Percentiles rank a stretch among this genome's conserved stretches.
These are phyloP conservation scores for Scopulariopsis brevicaulis DNA, from an alignment of 2,329 filamentous ascomycete genomes.

Conservation along the genomic window DNA sequence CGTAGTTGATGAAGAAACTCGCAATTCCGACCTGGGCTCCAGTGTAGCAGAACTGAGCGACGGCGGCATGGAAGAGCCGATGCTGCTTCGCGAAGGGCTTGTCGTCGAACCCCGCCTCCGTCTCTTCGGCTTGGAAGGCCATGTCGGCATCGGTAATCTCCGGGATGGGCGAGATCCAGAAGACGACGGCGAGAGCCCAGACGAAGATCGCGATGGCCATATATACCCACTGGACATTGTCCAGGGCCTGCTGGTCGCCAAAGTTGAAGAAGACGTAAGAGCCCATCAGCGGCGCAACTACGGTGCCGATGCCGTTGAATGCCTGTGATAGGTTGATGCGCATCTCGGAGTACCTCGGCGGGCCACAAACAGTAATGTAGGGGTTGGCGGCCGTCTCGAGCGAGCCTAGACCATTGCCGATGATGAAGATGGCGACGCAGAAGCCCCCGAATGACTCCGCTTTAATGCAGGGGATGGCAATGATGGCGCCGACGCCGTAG, in stretches of 20 bases:
- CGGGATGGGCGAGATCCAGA: constrained; percentile 39
- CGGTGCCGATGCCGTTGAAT: constrained; percentile 57
- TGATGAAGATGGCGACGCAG: constrained; percentile 61
- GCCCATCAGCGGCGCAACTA: constrained; percentile 43
- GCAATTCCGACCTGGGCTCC: constrained; percentile 45
- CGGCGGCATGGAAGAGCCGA: constrained; percentile 48
- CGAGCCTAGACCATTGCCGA: constrained; percentile 61
- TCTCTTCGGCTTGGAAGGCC: constrained; percentile 33
- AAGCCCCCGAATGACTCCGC: constrained; percentile 63
- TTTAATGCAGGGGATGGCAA: constrained; percentile 40
- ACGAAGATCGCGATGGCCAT: constrained; percentile 51
- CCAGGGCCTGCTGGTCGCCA: constrained; percentile 33
- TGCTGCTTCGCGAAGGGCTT: constrained; percentile 43
- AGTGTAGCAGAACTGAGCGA: constrained; percentile 52
- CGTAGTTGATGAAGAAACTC: constrained; percentile 42
- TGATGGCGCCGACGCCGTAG: constrained; percentile 50
- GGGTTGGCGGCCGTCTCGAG: constrained; percentile 72
- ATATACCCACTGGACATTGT: constrained; percentile 55
- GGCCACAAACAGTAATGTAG: constrained; percentile 29
- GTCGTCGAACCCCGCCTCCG: constrained; percentile 22
- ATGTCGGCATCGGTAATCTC: constrained; percentile 52
- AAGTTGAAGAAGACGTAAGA: constrained; percentile 50
- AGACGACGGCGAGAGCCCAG: constrained; percentile 41
- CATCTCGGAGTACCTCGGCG: constrained; percentile 59
- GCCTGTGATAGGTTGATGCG: constrained; percentile 65